These are phyloP conservation scores for Pharus latifolius DNA, from an alignment of 176 grass and related monocot genomes.

Conservation along the genomic window DNA sequence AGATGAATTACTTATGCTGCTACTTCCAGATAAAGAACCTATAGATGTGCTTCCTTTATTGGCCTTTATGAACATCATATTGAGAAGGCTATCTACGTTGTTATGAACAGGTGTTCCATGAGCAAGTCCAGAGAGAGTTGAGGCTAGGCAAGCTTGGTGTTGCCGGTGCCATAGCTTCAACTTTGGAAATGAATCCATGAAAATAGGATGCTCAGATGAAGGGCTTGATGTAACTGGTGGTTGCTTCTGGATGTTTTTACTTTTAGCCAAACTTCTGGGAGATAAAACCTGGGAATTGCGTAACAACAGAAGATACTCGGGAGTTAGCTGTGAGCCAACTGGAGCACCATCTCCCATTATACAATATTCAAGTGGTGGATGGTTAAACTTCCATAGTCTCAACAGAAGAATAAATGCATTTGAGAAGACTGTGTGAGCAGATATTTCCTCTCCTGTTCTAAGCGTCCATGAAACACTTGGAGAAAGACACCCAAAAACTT, in stretches of 20 bases:
- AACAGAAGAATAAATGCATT: conserved; percentile 96
- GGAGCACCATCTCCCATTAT: conserved; percentile 91
- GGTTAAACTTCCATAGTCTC: conserved; percentile 97
- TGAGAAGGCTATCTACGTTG: conserved; percentile 81
- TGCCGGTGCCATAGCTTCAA: conserved; percentile 87
- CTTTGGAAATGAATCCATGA: conserved; percentile 94
- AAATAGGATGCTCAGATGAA: conserved; percentile 54
- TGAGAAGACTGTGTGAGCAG: conserved; percentile 83
- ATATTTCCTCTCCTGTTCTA: conserved; percentile 62
- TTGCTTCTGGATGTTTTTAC: conserved; percentile 24
- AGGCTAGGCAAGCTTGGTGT: conserved; percentile 97
- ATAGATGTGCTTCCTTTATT: conserved; percentile 57
- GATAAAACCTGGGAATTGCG: conserved; percentile 57
- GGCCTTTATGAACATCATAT: conserved; percentile 83
- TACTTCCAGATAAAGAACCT: conserved; percentile 64
- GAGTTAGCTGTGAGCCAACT: conserved; percentile 91
- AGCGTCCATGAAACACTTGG: conserved; percentile 64
- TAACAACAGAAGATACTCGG: conserved; percentile 84
- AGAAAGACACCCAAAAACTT: conserved; percentile 72
- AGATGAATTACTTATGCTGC: conserved; percentile 77
- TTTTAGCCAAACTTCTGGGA: conserved; percentile 18
- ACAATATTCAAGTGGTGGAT: conserved; percentile 91
- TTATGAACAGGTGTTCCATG: conserved; percentile 79
- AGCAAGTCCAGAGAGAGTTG: conserved; percentile 86
- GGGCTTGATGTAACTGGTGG: conserved; percentile 15